Conservation (phyloP, 768 basidiomycete species). For the Scleroderma citrinum region DNA sequence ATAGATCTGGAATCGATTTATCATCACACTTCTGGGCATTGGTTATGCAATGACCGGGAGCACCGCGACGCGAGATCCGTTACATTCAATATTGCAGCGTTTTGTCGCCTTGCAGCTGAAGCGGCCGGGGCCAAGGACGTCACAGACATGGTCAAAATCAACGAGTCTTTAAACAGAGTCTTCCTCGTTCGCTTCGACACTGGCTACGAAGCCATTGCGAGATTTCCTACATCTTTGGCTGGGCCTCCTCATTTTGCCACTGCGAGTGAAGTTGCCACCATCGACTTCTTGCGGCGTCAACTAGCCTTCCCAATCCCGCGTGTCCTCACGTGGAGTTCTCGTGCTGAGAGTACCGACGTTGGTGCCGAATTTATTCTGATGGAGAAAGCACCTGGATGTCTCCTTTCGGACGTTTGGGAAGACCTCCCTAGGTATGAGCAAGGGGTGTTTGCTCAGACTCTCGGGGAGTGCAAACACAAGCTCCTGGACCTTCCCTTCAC, state of each 20-base stretch:
- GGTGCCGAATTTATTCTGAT: slow-evolving; percentile 32
- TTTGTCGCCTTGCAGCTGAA: slow-evolving; percentile 11
- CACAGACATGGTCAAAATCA: slow-evolving; percentile 11
- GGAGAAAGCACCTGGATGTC: slow-evolving; percentile 25
- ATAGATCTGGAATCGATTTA: slow-evolving; percentile 4
- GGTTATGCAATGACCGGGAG: slow-evolving; percentile 23
- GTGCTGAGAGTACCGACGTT: slow-evolving; percentile 16
- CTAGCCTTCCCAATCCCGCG: slow-evolving; percentile 25
- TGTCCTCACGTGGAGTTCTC: slow-evolving; percentile 26
- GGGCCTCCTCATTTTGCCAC: slow-evolving; percentile 24
- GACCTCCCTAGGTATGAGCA: slow-evolving; percentile 2
- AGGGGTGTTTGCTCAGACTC: slow-evolving; percentile 10
- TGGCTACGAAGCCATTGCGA: slow-evolving; percentile 11
- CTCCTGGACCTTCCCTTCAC: slow-evolving; percentile 21
- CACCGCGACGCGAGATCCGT: slow-evolving; percentile 6
- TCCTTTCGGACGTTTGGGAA: slow-evolving; percentile 12
- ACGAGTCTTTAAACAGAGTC: slow-evolving; percentile 11
- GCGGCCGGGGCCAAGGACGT: slow-evolving; percentile 11
- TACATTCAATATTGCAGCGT: slow-evolving; percentile 16
- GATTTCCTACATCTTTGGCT: slow-evolving; percentile 16
- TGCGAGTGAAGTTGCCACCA: slow-evolving; percentile 35
- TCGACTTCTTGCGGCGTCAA: slow-evolving; percentile 23
- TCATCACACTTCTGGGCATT: slow-evolving; percentile 12
- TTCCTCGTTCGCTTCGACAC: slow-evolving; percentile 12
- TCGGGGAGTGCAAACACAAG: slow-evolving; percentile 17